These are phyloP conservation scores for Aspergillus floridensis DNA, from an alignment of 2,329 filamentous ascomycete genomes.

Conservation along the genomic window DNA sequence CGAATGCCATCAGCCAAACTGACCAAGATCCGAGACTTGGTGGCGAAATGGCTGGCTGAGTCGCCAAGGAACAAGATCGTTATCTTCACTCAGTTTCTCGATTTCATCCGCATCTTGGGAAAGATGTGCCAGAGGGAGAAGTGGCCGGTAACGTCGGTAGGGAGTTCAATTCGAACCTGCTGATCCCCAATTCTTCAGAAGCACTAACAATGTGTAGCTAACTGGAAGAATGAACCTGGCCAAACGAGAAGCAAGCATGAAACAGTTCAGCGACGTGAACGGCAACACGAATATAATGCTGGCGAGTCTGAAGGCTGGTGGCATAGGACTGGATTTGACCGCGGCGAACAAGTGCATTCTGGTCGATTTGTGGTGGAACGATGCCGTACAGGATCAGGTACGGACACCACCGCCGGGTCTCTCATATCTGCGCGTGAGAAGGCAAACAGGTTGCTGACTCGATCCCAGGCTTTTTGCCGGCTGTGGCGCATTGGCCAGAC, in stretches of 20 bases:
- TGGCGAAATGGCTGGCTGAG: constrained; percentile 43
- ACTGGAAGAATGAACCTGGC: constrained; percentile 50
- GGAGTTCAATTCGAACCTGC: not conserved
- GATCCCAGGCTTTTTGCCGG: constrained; percentile 51
- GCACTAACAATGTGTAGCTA: constrained; percentile 30
- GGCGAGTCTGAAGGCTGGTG: constrained; percentile 57
- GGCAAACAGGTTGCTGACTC: not conserved
- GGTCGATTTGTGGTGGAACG: constrained; percentile 63
- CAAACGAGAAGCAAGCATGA: constrained; percentile 47
- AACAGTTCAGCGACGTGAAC: constrained; percentile 44
- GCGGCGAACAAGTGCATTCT: constrained; percentile 59
- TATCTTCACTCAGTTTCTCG: constrained; percentile 59
- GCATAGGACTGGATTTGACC: constrained; percentile 59
- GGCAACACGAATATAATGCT: constrained; percentile 49
- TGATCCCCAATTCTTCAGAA: too few species aligned
- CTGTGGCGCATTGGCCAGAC: constrained; percentile 65
- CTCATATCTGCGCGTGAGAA: not conserved
- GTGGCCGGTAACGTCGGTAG: constrained; percentile 41
- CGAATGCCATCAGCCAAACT: constrained; percentile 43
- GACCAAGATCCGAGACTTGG: constrained; percentile 30
- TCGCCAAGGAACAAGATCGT: constrained; percentile 55
- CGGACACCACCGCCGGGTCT: not conserved
- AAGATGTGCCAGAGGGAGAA: constrained; percentile 50
- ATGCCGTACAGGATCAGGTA: constrained; percentile 59
- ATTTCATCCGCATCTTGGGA: constrained; percentile 52